Evolutionary conservation across 2,329 filamentous ascomycete species (phyloP).

Genomic region (Aspergillus sp.): DNA sequence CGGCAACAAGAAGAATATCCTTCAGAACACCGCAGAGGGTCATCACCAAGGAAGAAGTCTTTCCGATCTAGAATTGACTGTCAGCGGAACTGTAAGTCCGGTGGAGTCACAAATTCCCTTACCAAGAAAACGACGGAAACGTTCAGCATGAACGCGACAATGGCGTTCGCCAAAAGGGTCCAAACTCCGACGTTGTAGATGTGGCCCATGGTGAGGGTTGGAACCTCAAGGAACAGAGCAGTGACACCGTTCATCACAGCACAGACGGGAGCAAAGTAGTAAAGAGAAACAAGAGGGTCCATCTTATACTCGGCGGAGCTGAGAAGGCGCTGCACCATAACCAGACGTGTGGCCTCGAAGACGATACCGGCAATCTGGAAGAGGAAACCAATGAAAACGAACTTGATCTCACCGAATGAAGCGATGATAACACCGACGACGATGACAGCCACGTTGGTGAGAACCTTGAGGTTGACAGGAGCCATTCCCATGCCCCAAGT

Average conservation of each 20-base stretch:
- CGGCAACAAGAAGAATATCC: constrained; percentile 77
- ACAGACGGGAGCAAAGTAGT: constrained; percentile 87
- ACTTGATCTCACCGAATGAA: constrained; percentile 93
- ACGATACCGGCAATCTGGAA: constrained; percentile 73
- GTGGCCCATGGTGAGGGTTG: constrained; percentile 64
- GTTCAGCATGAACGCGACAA: constrained; percentile 77
- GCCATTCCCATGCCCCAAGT: constrained; percentile 86
- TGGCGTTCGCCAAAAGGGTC: constrained; percentile 70
- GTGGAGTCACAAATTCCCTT: constrained; percentile 39
- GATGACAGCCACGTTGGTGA: constrained; percentile 92
- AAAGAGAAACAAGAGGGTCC: constrained; percentile 83
- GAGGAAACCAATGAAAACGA: constrained; percentile 64
- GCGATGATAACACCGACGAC: constrained; percentile 93
- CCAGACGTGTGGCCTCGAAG: constrained; percentile 77
- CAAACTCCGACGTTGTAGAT: constrained; percentile 65
- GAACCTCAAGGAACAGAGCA: constrained; percentile 68
- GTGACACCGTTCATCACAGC: constrained; percentile 76
- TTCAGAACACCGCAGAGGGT: constrained; percentile 85
- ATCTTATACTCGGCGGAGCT: constrained; percentile 79
- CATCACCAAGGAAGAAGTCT: constrained; percentile 82
- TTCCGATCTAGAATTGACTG: constrained; percentile 65
- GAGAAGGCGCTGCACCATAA: constrained; percentile 83
- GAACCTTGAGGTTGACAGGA: constrained; percentile 78
- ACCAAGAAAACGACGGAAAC: constrained; percentile 84
- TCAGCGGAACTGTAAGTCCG: background rate